A percentile compares a stretch with the other conserved stretches of the same genome.
phyloP scores from a whole-genome alignment of 2,329 filamentous ascomycete genomes.

The Nemania sp. region DNA sequence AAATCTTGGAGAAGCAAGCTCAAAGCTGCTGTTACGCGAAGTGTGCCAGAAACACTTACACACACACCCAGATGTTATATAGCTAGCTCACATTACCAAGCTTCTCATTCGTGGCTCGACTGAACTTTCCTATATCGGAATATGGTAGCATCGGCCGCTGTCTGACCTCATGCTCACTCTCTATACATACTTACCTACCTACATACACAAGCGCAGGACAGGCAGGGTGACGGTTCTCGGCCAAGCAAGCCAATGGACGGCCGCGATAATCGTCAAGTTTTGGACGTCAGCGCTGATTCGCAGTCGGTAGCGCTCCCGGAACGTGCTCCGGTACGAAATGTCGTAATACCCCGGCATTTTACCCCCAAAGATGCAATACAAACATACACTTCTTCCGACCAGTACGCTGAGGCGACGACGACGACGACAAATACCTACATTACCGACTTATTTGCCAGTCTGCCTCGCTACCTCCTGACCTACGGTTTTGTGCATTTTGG shows the following conservation, averaged over 20 bases:
- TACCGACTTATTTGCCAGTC: background rate
- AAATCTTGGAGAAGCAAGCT: slow-evolving; percentile 10
- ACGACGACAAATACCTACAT: too few relatives aligned
- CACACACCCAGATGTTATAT: background rate
- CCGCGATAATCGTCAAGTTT: slow-evolving; percentile 12
- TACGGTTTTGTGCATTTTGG: background rate
- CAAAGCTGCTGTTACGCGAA: slow-evolving; percentile 17
- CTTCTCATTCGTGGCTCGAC: slow-evolving; percentile 15
- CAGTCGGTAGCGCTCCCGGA: slow-evolving; percentile 7
- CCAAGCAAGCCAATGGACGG: slow-evolving; percentile 22
- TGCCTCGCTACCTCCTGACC: background rate
- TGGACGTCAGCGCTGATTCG: slow-evolving; percentile 28
- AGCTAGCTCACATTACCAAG: background rate
- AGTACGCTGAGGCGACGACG: slow-evolving; percentile 12
- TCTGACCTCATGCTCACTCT: slow-evolving; percentile 28
- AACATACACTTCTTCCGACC: slow-evolving; percentile 11
- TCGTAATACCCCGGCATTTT: slow-evolving; percentile 20
- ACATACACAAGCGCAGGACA: background rate
- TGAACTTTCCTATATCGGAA: slow-evolving; percentile 19
- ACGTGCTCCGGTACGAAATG: slow-evolving; percentile 31
- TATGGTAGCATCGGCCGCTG: background rate
- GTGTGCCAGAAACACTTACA: background rate
- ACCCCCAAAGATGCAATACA: background rate
- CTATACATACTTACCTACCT: slow-evolving; percentile 23
- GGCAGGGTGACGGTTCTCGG: slow-evolving; percentile 18